Conservation (phyloP, 176 grass and related monocot species). For the Hyparrhenia diplandra region DNA sequence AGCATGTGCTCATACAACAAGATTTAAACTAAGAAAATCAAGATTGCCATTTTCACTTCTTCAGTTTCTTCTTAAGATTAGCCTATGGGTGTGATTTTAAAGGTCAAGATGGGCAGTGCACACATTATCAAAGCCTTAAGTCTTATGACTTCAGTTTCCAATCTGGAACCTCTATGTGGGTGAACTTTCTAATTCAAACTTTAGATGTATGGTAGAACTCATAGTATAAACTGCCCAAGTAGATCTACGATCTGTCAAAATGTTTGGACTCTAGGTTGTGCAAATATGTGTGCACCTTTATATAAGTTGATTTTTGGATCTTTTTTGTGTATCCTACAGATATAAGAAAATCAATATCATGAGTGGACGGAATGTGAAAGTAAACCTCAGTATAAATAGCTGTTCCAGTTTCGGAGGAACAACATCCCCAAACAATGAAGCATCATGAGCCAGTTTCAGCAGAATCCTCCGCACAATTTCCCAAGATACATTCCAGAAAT, state of each 20-base stretch:
- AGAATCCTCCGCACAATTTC: conserved; percentile 81
- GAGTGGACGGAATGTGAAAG: neutral
- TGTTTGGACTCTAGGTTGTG: neutral
- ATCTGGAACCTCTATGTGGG: too few relatives aligned
- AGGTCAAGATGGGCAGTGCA: neutral
- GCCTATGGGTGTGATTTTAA: neutral
- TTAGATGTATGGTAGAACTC: neutral
- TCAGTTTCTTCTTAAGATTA: neutral
- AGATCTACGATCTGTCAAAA: neutral
- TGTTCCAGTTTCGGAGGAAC: conserved; percentile 74
- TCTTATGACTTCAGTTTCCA: neutral
- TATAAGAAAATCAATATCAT: neutral
- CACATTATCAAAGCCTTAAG: neutral
- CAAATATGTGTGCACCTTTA: neutral
- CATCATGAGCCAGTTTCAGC: conserved; percentile 68
- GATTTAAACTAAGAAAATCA: neutral
- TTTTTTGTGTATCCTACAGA: neutral
- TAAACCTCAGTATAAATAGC: conserved; percentile 60
- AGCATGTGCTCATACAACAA: neutral
- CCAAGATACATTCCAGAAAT: conserved; percentile 99
- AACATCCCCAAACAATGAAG: conserved; percentile 70
- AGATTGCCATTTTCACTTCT: neutral
- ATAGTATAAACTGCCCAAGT: neutral
- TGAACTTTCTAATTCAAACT: neutral
- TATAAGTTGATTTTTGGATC: neutral